Percentiles rank a stretch among this genome's conserved stretches.
These are phyloP conservation scores for Tubosaeta sp. DNA, from an alignment of 768 basidiomycete genomes.

Conservation along the genomic window DNA sequence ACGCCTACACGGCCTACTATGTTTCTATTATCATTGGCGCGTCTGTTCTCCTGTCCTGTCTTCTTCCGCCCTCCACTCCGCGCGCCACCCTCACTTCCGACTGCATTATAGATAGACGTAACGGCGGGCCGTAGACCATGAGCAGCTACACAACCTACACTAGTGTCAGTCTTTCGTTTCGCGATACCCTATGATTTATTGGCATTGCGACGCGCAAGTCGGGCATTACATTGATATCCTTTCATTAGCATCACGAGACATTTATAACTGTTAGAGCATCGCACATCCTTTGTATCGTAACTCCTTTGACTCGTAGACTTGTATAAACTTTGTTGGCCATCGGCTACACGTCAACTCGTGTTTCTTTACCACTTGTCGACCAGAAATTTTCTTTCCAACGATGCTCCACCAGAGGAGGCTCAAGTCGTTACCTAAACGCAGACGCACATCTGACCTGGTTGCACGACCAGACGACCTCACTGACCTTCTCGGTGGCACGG, in stretches of 20 bases:
- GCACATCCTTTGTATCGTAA: slow-evolving; percentile 47
- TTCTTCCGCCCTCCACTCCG: slow-evolving; percentile 15
- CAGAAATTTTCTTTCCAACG: slow-evolving; percentile 14
- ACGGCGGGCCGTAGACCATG: slow-evolving; percentile 41
- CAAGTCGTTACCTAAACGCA: slow-evolving; percentile 76
- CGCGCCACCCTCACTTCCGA: slow-evolving; percentile 26
- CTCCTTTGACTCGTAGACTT: slow-evolving; percentile 16
- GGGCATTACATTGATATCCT: slow-evolving; percentile 42
- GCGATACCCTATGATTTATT: slow-evolving; percentile 46
- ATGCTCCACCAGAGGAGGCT: slow-evolving; percentile 60
- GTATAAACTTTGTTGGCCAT: background rate
- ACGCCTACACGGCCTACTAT: slow-evolving; percentile 42
- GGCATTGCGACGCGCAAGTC: slow-evolving; percentile 45
- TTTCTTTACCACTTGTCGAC: slow-evolving; percentile 17
- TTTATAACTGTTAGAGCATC: slow-evolving; percentile 62
- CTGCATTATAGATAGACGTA: slow-evolving; percentile 40
- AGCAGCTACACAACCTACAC: slow-evolving; percentile 40
- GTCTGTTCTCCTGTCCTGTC: slow-evolving; percentile 18
- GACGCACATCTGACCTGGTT: slow-evolving; percentile 44
- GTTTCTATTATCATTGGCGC: slow-evolving; percentile 34
- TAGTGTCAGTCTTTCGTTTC: slow-evolving; percentile 47
- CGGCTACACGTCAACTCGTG: slow-evolving; percentile 29
- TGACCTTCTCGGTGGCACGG: slow-evolving; percentile 37
- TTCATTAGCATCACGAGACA: slow-evolving; percentile 53
- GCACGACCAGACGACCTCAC: slow-evolving; percentile 27